Evolutionary conservation across 75 land plant species (phyloP).

Genomic region (Ceratopteris richardii): DNA sequence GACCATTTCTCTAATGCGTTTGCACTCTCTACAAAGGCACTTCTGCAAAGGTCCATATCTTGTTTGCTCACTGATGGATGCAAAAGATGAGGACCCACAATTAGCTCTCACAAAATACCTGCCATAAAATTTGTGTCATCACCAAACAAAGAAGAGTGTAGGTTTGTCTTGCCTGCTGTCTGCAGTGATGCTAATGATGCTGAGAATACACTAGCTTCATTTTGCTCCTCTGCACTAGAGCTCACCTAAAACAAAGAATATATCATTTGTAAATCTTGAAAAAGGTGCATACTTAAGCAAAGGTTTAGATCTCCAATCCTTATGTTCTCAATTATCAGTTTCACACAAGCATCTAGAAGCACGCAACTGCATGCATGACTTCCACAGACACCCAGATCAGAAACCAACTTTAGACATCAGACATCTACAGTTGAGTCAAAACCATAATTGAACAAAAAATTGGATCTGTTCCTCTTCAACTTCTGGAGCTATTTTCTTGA

Average conservation of each 20-base stretch:
- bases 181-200: constrained; percentile 55
- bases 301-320: too few relatives aligned
- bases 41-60: constrained; percentile 24
- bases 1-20: constrained; percentile 37
- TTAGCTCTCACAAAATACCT: too few relatives aligned
- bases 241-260: constrained; percentile 45
- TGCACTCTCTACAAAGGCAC: constrained; percentile 32
- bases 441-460: too few relatives aligned
- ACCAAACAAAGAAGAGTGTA: neutral
- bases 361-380: too few relatives aligned
- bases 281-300: constrained; percentile 2
- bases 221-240: constrained; percentile 54
- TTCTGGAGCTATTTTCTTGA: too few relatives aligned
- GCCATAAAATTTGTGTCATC: too few relatives aligned
- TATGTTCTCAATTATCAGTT: too few relatives aligned
- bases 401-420: too few relatives aligned
- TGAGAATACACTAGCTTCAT: constrained; percentile 47
- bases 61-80: constrained; percentile 18
- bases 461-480: too few relatives aligned
- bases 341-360: too few relatives aligned
- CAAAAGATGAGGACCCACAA: constrained; percentile 2
- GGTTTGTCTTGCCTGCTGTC: constrained; percentile 43
- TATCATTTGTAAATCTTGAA: neutral
- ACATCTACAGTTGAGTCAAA: too few relatives aligned
- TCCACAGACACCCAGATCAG: too few relatives aligned